Percentiles rank a stretch among this genome's conserved stretches.
phyloP scores from a whole-genome alignment of 2,329 filamentous ascomycete species.

The Daldinia sp. region DNA sequence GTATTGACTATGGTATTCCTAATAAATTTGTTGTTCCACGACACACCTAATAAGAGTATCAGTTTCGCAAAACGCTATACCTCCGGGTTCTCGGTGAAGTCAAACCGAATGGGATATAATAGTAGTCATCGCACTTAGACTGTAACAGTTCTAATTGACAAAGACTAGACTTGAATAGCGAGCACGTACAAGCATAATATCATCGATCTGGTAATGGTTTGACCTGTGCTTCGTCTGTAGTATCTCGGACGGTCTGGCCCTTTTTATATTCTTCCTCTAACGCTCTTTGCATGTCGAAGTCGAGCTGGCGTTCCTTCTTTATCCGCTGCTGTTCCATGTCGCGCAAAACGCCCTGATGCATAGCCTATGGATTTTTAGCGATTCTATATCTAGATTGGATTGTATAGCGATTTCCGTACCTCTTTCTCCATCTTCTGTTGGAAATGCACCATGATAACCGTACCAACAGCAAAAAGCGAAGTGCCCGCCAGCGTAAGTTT shows the following conservation, averaged over 20 bases:
- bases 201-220: slow-evolving; percentile 45
- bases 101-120: background rate
- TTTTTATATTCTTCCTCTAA: slow-evolving; percentile 93
- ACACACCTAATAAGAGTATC: background rate
- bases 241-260: slow-evolving; percentile 76
- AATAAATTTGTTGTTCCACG: background rate
- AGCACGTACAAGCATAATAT: background rate
- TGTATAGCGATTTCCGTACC: slow-evolving; percentile 62
- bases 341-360: slow-evolving; percentile 94
- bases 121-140: background rate
- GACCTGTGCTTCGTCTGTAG: slow-evolving; percentile 35
- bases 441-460: slow-evolving; percentile 89
- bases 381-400: background rate
- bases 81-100: background rate
- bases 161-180: background rate
- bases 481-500: slow-evolving; percentile 87
- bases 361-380: slow-evolving; percentile 69
- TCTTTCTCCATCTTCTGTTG: slow-evolving; percentile 86
- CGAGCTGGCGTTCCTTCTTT: slow-evolving; percentile 89
- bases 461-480: slow-evolving; percentile 78
- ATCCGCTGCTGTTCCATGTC: slow-evolving; percentile 94
- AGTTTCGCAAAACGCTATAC: background rate
- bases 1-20: background rate
- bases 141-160: no score
- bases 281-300: slow-evolving; percentile 90